A percentile compares a stretch with the other conserved stretches of the same genome.
phyloP scores from a whole-genome alignment of 225 moss, liverwort and hornwort species.

The Bryum argenteum region DNA sequence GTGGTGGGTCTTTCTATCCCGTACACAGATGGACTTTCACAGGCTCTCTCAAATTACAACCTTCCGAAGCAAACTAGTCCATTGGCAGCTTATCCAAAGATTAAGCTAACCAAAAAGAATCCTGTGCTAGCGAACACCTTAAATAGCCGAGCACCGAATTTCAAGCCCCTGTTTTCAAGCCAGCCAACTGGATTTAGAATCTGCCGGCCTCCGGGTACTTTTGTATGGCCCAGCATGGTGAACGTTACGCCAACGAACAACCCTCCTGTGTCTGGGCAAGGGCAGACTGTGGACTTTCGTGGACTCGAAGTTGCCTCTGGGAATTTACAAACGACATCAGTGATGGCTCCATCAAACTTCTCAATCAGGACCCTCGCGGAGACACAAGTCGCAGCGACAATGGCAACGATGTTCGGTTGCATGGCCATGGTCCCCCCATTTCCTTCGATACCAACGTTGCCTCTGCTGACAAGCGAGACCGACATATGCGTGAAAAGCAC shows the following conservation, averaged over 20 bases:
- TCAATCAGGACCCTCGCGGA: conserved; percentile 41
- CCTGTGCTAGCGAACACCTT: neutral
- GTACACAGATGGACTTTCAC: conserved; percentile 44
- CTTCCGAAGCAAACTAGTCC: conserved; percentile 24
- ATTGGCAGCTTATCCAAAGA: conserved; percentile 13
- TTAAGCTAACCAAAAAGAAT: conserved; percentile 2
- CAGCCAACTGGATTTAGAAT: conserved; percentile 45
- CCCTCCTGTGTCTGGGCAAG: conserved; percentile 18
- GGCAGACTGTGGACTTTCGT: conserved; percentile 23
- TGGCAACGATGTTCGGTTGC: conserved; percentile 59
- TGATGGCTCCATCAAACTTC: conserved; percentile 8
- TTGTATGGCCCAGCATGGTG: conserved; percentile 53
- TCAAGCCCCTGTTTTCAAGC: conserved; percentile 29
- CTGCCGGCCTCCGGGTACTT: conserved; percentile 51
- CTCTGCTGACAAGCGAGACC: conserved; percentile 28
- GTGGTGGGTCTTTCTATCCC: conserved; percentile 8
- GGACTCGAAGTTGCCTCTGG: conserved; percentile 18
- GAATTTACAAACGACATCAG: conserved; percentile 8
- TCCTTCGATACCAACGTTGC: conserved; percentile 24
- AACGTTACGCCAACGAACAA: conserved; percentile 13
- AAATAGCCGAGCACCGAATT: conserved; percentile 15
- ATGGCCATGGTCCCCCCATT: conserved; percentile 37
- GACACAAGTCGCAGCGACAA: conserved; percentile 46
- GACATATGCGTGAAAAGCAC: conserved; percentile 5
- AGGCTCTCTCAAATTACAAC: conserved; percentile 47